phyloP scores from a whole-genome alignment of 2,329 filamentous ascomycete genomes.

The Diaporthe sp. region DNA sequence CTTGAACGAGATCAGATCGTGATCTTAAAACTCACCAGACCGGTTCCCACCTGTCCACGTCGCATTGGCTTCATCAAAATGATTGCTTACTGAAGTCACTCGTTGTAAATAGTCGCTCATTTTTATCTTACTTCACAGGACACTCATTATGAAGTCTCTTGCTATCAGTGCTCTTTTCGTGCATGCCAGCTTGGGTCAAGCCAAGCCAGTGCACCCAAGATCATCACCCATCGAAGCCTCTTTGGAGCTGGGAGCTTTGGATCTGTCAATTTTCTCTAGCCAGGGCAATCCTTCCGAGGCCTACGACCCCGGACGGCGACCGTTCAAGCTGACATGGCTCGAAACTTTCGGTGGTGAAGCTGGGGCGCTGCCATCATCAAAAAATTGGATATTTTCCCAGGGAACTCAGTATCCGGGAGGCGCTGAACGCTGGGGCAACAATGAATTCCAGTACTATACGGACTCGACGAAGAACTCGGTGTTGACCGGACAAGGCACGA shows the following conservation, averaged over 20 bases:
- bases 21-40: background rate
- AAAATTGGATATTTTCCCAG: slow-evolving; percentile 4
- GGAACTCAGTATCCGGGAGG: slow-evolving; percentile 1
- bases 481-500: background rate
- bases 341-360: slow-evolving; percentile 4
- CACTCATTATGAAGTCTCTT: background rate
- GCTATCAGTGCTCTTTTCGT: background rate
- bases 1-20: background rate
- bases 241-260: background rate
- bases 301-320: background rate
- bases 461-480: slow-evolving; percentile 1
- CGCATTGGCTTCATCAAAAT: background rate
- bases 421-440: slow-evolving; percentile 10
- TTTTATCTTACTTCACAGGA: background rate
- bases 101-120: background rate
- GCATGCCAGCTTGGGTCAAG: background rate
- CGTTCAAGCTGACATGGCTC: slow-evolving; percentile 14
- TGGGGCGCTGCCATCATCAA: background rate
- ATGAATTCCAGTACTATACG: slow-evolving; percentile 17
- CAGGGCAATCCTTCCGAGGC: background rate
- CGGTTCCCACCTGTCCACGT: background rate
- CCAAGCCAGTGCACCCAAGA: slow-evolving; percentile 1
- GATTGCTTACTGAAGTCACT: background rate
- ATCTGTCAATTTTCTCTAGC: background rate
- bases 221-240: slow-evolving; percentile 1